Base-by-base conservation (phyloP, 257 asterid species). In the Verbascum thapsus region DNA sequence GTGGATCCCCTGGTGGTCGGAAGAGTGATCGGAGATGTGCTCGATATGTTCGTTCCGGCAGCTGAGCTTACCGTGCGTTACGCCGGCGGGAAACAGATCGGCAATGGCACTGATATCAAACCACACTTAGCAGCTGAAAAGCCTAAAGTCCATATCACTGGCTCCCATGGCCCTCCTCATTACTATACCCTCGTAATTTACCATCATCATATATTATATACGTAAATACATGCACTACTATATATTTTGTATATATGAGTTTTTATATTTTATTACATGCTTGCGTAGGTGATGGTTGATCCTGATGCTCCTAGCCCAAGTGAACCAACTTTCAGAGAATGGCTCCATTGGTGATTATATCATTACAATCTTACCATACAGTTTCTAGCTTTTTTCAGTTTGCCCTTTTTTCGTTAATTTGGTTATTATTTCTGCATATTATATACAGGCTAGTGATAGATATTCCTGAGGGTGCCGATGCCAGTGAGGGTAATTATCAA, bases 281-380 rank as follows among this genome's bases (percentile, higher is more conserved):
- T 23, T 37, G 53, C 7, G n/a, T 62, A 78, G 90, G 69, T 78
- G 0, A 80, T 83, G 90, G 80, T 75, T 67, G 90, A 83, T 73
- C 85, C 90, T 17, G 90, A 83, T 68, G 90, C 90, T 34, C 90
- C 90, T 4, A 80, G 81, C 10, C 87, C 85, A 39, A 71, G 68
- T 45, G 80, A 80, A 65, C 87, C 90, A n/a, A 64, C 74, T 38
- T 63, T 63, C 62, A 66, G 81, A 56, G 90, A 80, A 65, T 83
- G 83, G 86, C 85, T 83, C n/a, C 85, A 80, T 47, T 73, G 87
- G 86, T 80, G 15, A 16, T 5, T 54, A 26, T 7, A 26, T 1
- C 0, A 49, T 26, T 26, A 26, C 32, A n/a, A n/a, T n/a, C n/a
- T n/a, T n/a, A n/a, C n/a, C n/a, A n/a, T n/a, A n/a, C n/a, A n/a